Evolutionary conservation across 2,329 filamentous ascomycete species (phyloP), one percentile per base, ranked within the genome.

Genomic region (Akanthomyces lecanii): DNA sequence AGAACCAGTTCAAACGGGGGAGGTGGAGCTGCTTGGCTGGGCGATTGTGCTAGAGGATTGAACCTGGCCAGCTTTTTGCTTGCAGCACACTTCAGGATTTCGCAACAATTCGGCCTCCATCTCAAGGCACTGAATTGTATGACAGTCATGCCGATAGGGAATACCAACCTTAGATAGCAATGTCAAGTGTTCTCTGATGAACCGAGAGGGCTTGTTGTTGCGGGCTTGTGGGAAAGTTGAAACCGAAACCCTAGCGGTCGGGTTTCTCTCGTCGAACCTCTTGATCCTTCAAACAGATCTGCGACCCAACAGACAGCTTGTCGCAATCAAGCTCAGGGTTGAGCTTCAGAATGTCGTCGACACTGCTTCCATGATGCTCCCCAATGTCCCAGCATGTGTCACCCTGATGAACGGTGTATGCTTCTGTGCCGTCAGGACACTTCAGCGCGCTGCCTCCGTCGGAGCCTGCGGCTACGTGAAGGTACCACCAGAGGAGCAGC

Each of bases 321-420:
- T 81, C 77, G 67, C 84, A 86, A 61, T 82, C 72, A 12, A 85
- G 67, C 1, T 72, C 75, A 23, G 71, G 55, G 63, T 86, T 85
- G 44, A 76, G 68, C 28, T 69, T 70, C 64, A 80, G n/a, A 36
- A 86, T 68, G 23, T 77, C 76, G 16, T 81, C 78, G 25, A 85
- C 73, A 48, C 71, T 73, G 62, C 81, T 64, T n/a, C 74, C 73
- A 63, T 74, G 70, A 38, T 66, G 69, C 63, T 83, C 67, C 1
- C 78, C 80, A 69, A 86, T 77, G 6, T 70, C 77, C 81, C 81
- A 85, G 70, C 83, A 85, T 8, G 80, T 82, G 65, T 85, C 81
- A 5, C 79, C 81, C 8, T 72, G 59, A 56, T 73, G 66, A 50
- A 86, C 72, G 44, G 72, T 71, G 67, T 83, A 78, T 6, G 71